phyloP scores from a whole-genome alignment of 164 flowering plant species.

The Magnolia officinalis region DNA sequence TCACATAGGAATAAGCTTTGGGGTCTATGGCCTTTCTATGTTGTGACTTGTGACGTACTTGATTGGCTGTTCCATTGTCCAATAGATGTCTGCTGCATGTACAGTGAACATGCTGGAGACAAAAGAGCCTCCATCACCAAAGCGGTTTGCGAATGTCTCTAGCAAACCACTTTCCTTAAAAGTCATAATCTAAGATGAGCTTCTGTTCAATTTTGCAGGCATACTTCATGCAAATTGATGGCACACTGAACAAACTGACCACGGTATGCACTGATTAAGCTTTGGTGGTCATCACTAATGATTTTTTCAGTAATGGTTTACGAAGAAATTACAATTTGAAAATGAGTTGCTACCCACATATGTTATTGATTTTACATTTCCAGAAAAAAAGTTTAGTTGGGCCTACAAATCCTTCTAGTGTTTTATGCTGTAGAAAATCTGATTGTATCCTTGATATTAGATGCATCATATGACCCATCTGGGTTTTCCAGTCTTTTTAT shows the following conservation, averaged over 20 bases:
- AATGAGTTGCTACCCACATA: no score
- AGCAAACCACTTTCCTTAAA: conserved; percentile 6
- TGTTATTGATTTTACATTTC: no score
- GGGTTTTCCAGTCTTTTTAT: neutral
- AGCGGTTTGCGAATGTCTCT: neutral
- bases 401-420: no score
- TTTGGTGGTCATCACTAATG: neutral
- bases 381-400: no score
- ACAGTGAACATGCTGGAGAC: neutral
- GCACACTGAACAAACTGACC: conserved; percentile 81
- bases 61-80: neutral
- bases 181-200: conserved; percentile 1
- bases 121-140: neutral
- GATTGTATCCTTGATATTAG: neutral
- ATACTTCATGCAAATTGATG: conserved; percentile 95
- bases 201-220: conserved; percentile 57
- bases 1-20: no score
- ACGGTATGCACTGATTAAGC: conserved; percentile 49
- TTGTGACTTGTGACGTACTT: neutral
- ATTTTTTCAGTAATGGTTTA: neutral
- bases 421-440: no score
- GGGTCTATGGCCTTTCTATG: no score
- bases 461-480: neutral
- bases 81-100: neutral
- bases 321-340: no score